Base-by-base conservation (phyloP, 805 yeast species). In the Myxozyma vanderwaltii region DNA sequence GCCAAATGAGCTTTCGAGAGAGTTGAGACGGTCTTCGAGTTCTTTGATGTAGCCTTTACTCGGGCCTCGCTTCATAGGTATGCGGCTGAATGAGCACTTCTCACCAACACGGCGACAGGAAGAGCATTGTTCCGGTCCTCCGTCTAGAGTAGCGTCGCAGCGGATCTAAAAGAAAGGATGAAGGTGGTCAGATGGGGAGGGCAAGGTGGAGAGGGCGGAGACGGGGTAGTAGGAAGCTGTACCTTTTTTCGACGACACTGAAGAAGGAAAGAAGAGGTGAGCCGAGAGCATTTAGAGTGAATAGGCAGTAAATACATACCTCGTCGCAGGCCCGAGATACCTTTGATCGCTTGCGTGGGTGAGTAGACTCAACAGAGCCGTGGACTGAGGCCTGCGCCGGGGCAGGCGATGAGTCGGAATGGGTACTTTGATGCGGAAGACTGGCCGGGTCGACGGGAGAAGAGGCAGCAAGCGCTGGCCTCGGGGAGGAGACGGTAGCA, bases 61-160 rank as follows among this genome's bases (percentile, higher is more conserved):
- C 2, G 88, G 88, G 0, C 88, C 88, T 54, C 88, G 74, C 64
- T 84, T 83, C 69, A 83, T 73, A 27, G 86, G 88, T 26, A 81
- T 73, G 35, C 87, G 75, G 24, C 81, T 76, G 66, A 83, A 83
- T 7, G 83, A 75, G 71, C 88, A 83, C 27, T 71, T 72, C 29
- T 81, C 84, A 63, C 78, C 78, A 45, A 79, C 76, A 53, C 82
- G 79, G 21, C 72, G 68, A 71, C 88, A 83, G 56, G 82, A 80
- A 31, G 80, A 74, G 71, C 88, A 83, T n/a, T 48, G 64, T 21
- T 53, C 63, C 15, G 69, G 64, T 3, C 65, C 61, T 19, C 63
- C 67, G 27, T 69, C 70, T 31, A 70, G 73, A 27, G 70, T 54
- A 13, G 69, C 69, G 48, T 76, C 79, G 62, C 79, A 76, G 27